Percentiles rank a stretch among this genome's conserved stretches.
phyloP scores from a whole-genome alignment of 345 rosid species.

The Odontarrhena argentea region DNA sequence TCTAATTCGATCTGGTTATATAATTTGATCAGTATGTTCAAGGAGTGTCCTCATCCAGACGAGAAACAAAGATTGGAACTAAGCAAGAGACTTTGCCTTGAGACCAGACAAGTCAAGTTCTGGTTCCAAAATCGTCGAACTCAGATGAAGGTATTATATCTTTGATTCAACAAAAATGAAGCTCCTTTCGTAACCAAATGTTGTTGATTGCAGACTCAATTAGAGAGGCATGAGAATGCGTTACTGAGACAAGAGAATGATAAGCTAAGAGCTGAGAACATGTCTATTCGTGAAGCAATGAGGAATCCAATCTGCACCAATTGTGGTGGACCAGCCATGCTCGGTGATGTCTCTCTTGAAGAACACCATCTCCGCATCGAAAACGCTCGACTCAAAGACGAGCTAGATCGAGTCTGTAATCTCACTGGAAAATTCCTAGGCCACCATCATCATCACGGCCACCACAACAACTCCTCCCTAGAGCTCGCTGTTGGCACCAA shows the following conservation, averaged over 20 bases:
- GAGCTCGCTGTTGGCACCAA: constrained; percentile 77
- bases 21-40: constrained; percentile 52
- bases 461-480: constrained; percentile 63
- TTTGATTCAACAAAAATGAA: neutral
- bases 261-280: constrained; percentile 85
- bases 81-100: constrained; percentile 74
- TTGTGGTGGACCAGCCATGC: constrained; percentile 90
- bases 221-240: constrained; percentile 92
- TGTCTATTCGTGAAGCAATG: constrained; percentile 96
- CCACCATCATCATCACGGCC: constrained; percentile 46
- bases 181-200: neutral
- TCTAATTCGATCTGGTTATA: neutral
- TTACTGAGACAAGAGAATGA: constrained; percentile 91
- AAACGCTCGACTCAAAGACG: constrained; percentile 86
- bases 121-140: constrained; percentile 99
- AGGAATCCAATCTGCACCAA: constrained; percentile 79
- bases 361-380: constrained; percentile 94
- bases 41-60: constrained; percentile 96
- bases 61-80: constrained; percentile 91
- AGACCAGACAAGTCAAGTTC: constrained; percentile 93
- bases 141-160: constrained; percentile 75
- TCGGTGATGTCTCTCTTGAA: constrained; percentile 79
- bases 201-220: constrained; percentile 60
- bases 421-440: constrained; percentile 90
- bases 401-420: constrained; percentile 82